Conservation (phyloP, 139 green algal species). For the Nannochloris sp. region DNA sequence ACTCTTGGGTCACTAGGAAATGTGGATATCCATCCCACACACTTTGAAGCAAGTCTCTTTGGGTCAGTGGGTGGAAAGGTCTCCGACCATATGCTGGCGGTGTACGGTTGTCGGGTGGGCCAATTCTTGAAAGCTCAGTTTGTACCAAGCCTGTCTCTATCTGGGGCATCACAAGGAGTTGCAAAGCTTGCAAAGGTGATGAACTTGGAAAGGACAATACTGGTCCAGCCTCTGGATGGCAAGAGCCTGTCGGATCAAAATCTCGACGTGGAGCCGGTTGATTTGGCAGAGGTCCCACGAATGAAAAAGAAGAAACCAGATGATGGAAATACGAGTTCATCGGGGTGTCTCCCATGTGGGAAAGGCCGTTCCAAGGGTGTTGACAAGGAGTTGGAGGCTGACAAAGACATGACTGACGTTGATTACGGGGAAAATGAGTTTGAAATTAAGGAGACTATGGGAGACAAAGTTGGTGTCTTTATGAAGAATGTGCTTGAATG, state of each 20-base stretch:
- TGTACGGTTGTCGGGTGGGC: background rate
- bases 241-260: background rate
- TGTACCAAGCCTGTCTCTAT: background rate
- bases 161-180: background rate
- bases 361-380: no score
- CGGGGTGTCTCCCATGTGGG: no score
- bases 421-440: no score
- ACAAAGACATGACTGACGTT: no score
- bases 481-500: no score
- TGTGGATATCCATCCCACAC: slow-evolving; percentile 30
- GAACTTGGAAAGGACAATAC: background rate
- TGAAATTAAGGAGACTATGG: no score
- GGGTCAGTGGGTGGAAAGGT: background rate
- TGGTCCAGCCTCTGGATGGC: background rate
- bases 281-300: no score
- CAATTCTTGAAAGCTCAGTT: slow-evolving; percentile 9
- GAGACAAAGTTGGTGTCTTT: no score
- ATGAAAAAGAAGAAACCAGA: no score
- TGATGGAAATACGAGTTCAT: no score
- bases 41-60: slow-evolving; percentile 19
- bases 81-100: slow-evolving; percentile 5
- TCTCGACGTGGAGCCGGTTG: no score
- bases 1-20: slow-evolving; percentile 35
- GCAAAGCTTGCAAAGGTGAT: background rate
- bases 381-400: no score